Conservation (phyloP, 2,329 filamentous ascomycete species). For the Paramyrothecium roridum region DNA sequence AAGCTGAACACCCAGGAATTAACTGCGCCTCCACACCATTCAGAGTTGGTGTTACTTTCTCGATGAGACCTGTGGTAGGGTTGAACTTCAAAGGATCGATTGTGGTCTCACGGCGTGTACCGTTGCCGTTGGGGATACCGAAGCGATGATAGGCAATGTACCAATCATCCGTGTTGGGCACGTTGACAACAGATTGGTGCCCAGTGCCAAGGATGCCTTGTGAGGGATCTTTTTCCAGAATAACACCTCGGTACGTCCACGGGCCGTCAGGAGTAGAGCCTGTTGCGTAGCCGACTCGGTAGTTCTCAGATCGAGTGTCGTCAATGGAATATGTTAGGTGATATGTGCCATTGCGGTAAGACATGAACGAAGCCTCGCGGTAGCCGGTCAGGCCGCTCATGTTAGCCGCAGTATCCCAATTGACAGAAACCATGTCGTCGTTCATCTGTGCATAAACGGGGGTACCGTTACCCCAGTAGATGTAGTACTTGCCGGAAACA, state of each 20-base stretch:
- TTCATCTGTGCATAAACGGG: conserved; percentile 37
- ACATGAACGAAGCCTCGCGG: conserved; percentile 36
- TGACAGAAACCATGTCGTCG: conserved; percentile 43
- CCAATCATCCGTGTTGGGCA: conserved; percentile 45
- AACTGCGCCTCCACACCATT: conserved; percentile 5
- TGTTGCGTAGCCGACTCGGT: conserved; percentile 45
- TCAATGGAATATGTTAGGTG: conserved; percentile 47
- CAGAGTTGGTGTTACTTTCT: conserved; percentile 24
- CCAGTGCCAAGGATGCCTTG: conserved; percentile 43
- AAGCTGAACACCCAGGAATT: conserved; percentile 4
- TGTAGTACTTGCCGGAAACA: conserved; percentile 51
- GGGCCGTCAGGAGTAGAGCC: conserved; percentile 32
- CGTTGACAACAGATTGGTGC: conserved; percentile 41
- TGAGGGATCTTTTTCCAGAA: conserved; percentile 36
- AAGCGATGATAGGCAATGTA: conserved; percentile 49
- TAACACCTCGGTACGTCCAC: conserved; percentile 40
- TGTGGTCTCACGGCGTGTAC: conserved; percentile 38
- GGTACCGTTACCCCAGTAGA: conserved; percentile 57
- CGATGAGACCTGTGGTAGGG: conserved; percentile 30
- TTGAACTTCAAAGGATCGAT: conserved; percentile 39
- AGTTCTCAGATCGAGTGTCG: conserved; percentile 42
- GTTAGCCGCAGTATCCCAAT: conserved; percentile 25
- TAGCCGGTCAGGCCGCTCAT: conserved; percentile 37
- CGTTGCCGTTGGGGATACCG: conserved; percentile 39
- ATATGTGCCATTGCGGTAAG: conserved; percentile 40